A percentile compares a stretch with the other conserved stretches of the same genome.
Conservation (phyloP, 805 yeast species). For the Kuraishia molischiana region DNA sequence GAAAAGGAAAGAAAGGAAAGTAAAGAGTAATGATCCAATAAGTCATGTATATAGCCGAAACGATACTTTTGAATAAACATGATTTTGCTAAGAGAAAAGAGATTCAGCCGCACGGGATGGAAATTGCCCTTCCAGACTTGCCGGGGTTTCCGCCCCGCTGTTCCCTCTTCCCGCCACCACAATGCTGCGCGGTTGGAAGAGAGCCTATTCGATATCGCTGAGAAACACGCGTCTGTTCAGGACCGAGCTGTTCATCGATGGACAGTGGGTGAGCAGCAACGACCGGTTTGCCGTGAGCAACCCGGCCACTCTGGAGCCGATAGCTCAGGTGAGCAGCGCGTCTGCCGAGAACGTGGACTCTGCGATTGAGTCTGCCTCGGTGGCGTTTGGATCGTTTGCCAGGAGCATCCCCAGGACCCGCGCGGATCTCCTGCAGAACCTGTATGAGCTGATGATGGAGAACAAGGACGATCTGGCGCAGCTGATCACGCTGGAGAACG, state of each 20-base stretch:
- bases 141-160: too few relatives aligned
- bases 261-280: conserved; percentile 50
- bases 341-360: conserved; percentile 33
- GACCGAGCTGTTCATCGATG: conserved; percentile 57
- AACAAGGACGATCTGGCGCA: conserved; percentile 58
- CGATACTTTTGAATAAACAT: background rate
- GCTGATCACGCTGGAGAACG: conserved; percentile 63
- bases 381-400: conserved; percentile 42
- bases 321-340: conserved; percentile 48
- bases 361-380: conserved; percentile 47
- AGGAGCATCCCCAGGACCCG: conserved; percentile 48
- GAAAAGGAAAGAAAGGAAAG: conserved; percentile 17
- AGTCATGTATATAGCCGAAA: conserved; percentile 1
- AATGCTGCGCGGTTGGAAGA: too few relatives aligned
- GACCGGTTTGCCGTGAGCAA: conserved; percentile 55
- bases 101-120: too few relatives aligned
- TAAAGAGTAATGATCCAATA: too few relatives aligned
- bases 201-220: too few relatives aligned
- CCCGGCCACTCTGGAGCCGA: conserved; percentile 55
- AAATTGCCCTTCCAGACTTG: too few relatives aligned
- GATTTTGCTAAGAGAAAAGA: too few relatives aligned
- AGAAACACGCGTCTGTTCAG: conserved; percentile 40
- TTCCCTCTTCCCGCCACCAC: too few relatives aligned
- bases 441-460: conserved; percentile 43
- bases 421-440: conserved; percentile 37